These are phyloP conservation scores for Scytalidium sp. DNA, from an alignment of 2,329 filamentous ascomycete species.

Conservation along the genomic window DNA sequence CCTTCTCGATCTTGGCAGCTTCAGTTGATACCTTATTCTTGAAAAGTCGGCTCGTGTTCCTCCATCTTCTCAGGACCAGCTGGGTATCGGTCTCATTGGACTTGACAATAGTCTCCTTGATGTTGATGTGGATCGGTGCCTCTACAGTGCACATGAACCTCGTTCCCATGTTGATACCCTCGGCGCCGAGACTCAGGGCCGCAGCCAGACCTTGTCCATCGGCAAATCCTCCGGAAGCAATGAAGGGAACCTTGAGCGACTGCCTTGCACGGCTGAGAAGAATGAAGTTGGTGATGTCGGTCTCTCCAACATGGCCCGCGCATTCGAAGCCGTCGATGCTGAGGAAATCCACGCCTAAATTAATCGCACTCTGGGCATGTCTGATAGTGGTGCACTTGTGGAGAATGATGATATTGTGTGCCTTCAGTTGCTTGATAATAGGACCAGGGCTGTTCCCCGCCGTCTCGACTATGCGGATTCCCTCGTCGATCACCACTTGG, in stretches of 20 bases:
- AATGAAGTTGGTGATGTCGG: conserved; percentile 86
- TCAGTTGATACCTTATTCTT: conserved; percentile 84
- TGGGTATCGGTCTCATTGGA: conserved; percentile 90
- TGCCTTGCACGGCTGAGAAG: conserved; percentile 83
- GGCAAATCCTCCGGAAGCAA: conserved; percentile 92
- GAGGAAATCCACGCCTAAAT: conserved; percentile 93
- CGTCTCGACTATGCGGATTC: conserved; percentile 87
- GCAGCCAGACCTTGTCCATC: conserved; percentile 92
- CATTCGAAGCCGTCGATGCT: conserved; percentile 98
- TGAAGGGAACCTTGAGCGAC: conserved; percentile 81
- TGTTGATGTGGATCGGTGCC: conserved; percentile 85
- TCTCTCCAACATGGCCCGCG: conserved; percentile 83
- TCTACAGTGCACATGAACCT: conserved; percentile 96
- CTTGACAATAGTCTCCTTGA: conserved; percentile 89
- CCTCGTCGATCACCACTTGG: conserved; percentile 89
- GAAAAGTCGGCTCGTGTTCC: conserved; percentile 85
- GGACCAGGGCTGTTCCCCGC: conserved; percentile 88
- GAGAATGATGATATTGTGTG: conserved; percentile 72
- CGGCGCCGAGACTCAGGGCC: conserved; percentile 83
- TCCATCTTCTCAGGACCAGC: conserved; percentile 85
- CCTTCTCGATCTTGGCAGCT: conserved; percentile 78
- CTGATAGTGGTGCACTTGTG: conserved; percentile 98
- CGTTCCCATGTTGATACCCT: conserved; percentile 98
- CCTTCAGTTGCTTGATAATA: conserved; percentile 85
- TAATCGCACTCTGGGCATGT: conserved; percentile 86